Conservation (phyloP, 768 basidiomycete species). For the Tulasnella sp. region DNA sequence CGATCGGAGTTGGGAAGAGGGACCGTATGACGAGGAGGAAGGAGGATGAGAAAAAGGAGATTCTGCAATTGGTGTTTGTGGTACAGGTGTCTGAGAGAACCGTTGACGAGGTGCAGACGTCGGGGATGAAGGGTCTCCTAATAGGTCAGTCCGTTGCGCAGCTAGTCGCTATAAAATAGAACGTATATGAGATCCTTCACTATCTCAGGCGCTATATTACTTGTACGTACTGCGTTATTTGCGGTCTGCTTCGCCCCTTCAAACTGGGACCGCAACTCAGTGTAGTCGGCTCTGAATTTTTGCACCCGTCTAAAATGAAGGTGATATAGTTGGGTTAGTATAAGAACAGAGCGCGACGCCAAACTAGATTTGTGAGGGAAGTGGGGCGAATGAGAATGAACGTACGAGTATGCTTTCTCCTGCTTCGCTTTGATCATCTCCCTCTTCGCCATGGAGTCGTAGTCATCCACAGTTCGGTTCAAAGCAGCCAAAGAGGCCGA, state of each 20-base stretch:
- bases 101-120: conserved; percentile 55
- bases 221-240: conserved; percentile 32
- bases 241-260: conserved; percentile 63
- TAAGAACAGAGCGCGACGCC: background rate
- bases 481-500: conserved; percentile 93
- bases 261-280: conserved; percentile 72
- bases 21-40: conserved; percentile 39
- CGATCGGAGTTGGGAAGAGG: conserved; percentile 49
- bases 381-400: conserved; percentile 8
- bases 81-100: conserved; percentile 32
- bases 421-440: conserved; percentile 95
- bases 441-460: conserved; percentile 90
- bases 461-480: conserved; percentile 91
- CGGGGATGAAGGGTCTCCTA: conserved; percentile 40
- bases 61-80: conserved; percentile 55
- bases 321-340: background rate
- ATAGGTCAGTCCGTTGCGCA: conserved; percentile 52
- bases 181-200: background rate
- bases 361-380: background rate
- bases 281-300: conserved; percentile 81
- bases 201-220: background rate
- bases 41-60: conserved; percentile 63
- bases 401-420: conserved; percentile 88
- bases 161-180: conserved; percentile 43
- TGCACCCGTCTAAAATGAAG: conserved; percentile 62